phyloP scores from a whole-genome alignment of 768 basidiomycete species.

The Chiua virens region DNA sequence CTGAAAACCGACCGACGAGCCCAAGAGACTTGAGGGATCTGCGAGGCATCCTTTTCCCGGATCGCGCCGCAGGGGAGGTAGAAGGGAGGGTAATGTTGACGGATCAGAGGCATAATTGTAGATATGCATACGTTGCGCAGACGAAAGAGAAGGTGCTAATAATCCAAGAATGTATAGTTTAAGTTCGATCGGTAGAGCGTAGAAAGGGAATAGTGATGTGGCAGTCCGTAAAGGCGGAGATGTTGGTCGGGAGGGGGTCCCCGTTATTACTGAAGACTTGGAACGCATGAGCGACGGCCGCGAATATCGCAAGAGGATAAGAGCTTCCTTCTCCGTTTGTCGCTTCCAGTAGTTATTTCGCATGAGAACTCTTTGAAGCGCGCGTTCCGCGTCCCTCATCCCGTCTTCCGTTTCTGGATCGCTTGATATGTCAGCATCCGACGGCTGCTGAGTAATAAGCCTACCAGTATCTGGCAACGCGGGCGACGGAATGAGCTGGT shows the following conservation, averaged over 20 bases:
- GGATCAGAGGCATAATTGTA: conserved; percentile 50
- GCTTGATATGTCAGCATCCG: conserved; percentile 12
- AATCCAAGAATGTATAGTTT: conserved; percentile 55
- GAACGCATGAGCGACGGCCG: conserved; percentile 45
- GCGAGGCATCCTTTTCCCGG: conserved; percentile 15
- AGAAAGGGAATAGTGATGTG: conserved; percentile 36
- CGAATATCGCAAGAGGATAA: conserved; percentile 49
- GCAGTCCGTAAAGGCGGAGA: conserved; percentile 14
- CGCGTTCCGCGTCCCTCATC: conserved; percentile 37
- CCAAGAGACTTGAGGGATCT: conserved; percentile 20
- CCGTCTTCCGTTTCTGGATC: conserved; percentile 19
- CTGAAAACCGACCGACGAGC: conserved; percentile 12
- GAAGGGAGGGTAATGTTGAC: conserved; percentile 47
- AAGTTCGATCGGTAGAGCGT: conserved; percentile 55
- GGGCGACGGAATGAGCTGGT: conserved; percentile 30
- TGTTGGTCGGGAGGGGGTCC: conserved; percentile 11
- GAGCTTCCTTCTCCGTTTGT: conserved; percentile 47
- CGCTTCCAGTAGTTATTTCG: conserved; percentile 52
- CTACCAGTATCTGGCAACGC: conserved; percentile 5
- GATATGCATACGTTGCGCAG: conserved; percentile 56
- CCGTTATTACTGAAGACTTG: conserved; percentile 11
- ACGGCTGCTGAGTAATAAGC: conserved; percentile 7
- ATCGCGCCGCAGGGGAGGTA: conserved; percentile 31
- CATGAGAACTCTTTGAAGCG: conserved; percentile 38
- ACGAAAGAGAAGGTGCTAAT: conserved; percentile 55